A percentile compares a stretch with the other conserved stretches of the same genome.
Evolutionary conservation across 169 alveolate species (phyloP).

Genomic region (Plasmodium billcollinsi): DNA sequence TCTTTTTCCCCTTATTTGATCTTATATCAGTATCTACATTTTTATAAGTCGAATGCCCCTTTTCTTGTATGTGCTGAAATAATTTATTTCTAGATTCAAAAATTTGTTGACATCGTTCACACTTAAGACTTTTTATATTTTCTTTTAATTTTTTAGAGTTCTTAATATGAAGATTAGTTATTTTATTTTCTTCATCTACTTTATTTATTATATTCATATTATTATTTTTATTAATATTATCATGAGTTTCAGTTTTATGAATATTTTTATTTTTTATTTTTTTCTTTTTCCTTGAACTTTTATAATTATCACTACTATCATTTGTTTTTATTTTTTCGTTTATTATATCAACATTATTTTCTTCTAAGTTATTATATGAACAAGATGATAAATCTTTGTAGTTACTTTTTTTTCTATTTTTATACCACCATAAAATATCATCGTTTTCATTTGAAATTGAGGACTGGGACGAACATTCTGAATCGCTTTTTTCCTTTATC

Average conservation of each 20-base stretch:
- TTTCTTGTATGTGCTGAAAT: constrained; percentile 77
- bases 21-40: neutral
- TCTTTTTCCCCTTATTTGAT: constrained; percentile 10
- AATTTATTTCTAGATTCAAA: constrained; percentile 79
- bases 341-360: neutral
- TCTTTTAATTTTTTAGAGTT: constrained; percentile 35
- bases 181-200: constrained; percentile 5
- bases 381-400: neutral
- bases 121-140: constrained; percentile 14
- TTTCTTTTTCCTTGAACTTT: constrained; percentile 26
- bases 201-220: neutral
- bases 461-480: neutral
- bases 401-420: constrained; percentile 5
- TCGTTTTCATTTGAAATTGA: constrained; percentile 14
- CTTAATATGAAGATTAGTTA: no score
- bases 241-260: neutral
- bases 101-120: constrained; percentile 39
- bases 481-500: constrained; percentile 5
- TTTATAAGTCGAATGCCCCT: constrained; percentile 78
- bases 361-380: neutral
- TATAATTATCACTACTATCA: constrained; percentile 20
- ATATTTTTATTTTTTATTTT: constrained; percentile 4
- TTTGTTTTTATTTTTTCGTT: neutral
- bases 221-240: neutral
- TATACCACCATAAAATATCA: constrained; percentile 21